Evolutionary conservation across 2,329 filamentous ascomycete species (phyloP).

Genomic region (Diplodia sapinea): DNA sequence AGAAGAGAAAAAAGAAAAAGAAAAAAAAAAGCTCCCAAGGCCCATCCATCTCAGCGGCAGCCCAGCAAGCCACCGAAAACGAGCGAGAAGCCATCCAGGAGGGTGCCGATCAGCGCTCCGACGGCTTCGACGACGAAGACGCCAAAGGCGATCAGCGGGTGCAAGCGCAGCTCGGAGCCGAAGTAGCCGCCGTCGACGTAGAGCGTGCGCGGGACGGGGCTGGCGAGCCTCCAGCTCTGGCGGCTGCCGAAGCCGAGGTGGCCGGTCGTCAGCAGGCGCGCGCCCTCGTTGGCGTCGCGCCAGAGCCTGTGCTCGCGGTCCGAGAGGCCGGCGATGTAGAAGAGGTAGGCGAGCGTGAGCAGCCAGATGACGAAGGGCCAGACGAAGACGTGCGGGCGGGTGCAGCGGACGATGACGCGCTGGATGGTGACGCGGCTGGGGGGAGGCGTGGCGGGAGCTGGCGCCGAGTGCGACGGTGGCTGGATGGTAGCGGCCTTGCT

Average conservation of each 20-base stretch:
- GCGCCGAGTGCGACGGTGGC: no score
- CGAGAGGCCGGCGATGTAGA: neutral
- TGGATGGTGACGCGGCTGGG: no score
- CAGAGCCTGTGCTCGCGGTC: neutral
- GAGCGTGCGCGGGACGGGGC: neutral
- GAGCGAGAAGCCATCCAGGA: no score
- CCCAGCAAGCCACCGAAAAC: neutral
- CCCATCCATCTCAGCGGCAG: neutral
- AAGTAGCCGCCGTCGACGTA: neutral
- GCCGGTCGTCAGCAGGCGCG: neutral
- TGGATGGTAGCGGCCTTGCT: no score
- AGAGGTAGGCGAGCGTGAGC: neutral
- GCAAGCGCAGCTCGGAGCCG: neutral
- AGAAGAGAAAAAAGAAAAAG: no score
- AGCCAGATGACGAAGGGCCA: neutral
- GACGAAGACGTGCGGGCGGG: neutral
- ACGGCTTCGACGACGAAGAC: neutral
- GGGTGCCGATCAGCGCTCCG: no score
- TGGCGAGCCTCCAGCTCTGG: neutral
- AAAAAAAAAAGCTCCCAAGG: no score
- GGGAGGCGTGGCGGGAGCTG: no score
- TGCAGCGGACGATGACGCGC: neutral
- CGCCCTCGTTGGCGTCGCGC: slow-evolving; percentile 1
- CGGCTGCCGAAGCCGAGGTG: neutral
- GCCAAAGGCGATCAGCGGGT: neutral